Evolutionary conservation across 2,329 filamentous ascomycete genomes (phyloP).

Genomic region (Paramyrothecium sp.): DNA sequence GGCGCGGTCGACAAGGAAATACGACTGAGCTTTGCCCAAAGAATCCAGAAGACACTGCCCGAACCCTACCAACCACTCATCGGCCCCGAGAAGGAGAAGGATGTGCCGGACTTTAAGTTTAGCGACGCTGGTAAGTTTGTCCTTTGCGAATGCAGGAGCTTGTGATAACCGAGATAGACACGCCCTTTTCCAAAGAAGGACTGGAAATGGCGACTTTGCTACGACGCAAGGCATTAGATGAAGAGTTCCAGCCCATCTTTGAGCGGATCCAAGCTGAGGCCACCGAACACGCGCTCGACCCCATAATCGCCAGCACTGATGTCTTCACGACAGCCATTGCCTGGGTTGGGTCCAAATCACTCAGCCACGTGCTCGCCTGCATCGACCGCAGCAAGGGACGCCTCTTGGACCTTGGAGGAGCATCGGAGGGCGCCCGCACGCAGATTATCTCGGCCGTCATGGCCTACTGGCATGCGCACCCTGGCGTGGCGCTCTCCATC

Average conservation of each 20-base stretch:
- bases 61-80: conserved; percentile 80
- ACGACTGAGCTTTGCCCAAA: conserved; percentile 89
- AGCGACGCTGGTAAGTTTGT: conserved; percentile 63
- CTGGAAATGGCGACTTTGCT: conserved; percentile 77
- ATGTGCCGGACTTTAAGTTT: conserved; percentile 95
- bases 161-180: conserved; percentile 47
- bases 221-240: conserved; percentile 79
- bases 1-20: conserved; percentile 96
- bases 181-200: conserved; percentile 82
- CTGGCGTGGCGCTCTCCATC: conserved; percentile 87
- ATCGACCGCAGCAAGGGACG: conserved; percentile 94
- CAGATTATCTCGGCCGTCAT: conserved; percentile 92
- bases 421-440: conserved; percentile 71
- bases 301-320: conserved; percentile 83
- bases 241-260: conserved; percentile 81
- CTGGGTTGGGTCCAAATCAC: conserved; percentile 89
- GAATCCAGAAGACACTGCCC: conserved; percentile 91
- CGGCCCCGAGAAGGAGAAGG: conserved; percentile 84
- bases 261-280: conserved; percentile 80
- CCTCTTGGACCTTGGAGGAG: conserved; percentile 73
- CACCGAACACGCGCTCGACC: conserved; percentile 68
- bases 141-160: background rate
- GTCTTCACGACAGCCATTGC: conserved; percentile 93
- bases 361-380: conserved; percentile 92
- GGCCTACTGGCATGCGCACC: conserved; percentile 89